These are phyloP conservation scores for Microsporum audouinii DNA, from an alignment of 2,329 filamentous ascomycete genomes.

Conservation along the genomic window DNA sequence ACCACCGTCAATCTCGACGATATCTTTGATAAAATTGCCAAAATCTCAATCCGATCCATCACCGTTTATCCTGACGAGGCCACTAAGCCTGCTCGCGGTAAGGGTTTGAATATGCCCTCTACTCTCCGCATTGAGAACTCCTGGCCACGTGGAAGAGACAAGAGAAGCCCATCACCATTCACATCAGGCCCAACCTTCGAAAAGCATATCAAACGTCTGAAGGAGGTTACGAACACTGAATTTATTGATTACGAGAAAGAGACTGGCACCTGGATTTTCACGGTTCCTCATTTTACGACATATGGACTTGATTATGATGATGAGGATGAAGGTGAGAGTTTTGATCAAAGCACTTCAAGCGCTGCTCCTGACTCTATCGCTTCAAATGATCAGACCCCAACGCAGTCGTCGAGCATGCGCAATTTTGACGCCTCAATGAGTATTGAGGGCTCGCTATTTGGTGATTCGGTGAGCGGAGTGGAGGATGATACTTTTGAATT, in stretches of 20 bases:
- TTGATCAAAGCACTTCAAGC: constrained; percentile 42
- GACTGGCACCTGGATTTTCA: constrained; percentile 81
- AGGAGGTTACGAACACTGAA: constrained; percentile 64
- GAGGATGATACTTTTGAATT: constrained; percentile 50
- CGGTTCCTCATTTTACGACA: constrained; percentile 91
- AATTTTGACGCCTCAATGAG: constrained; percentile 30
- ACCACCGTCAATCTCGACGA: constrained; percentile 66
- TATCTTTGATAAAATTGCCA: constrained; percentile 65
- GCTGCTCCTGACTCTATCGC: constrained; percentile 40
- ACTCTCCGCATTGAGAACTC: constrained; percentile 83
- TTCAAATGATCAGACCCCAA: constrained; percentile 28
- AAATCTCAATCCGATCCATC: constrained; percentile 63
- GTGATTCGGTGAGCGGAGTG: constrained; percentile 27
- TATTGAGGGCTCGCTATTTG: constrained; percentile 31
- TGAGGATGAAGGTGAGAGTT: constrained; percentile 38
- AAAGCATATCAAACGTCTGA: constrained; percentile 74
- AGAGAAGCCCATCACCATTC: constrained; percentile 44
- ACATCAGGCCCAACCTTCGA: constrained; percentile 56
- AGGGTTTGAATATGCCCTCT: constrained; percentile 84
- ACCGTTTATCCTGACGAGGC: constrained; percentile 72
- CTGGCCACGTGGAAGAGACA: constrained; percentile 64
- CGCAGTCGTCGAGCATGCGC: constrained; percentile 19
- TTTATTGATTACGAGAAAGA: constrained; percentile 70
- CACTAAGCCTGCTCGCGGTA: constrained; percentile 72
- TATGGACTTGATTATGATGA: constrained; percentile 81